These are phyloP conservation scores for Allium sativum DNA, from an alignment of 106 monocot genomes.

Conservation along the genomic window DNA sequence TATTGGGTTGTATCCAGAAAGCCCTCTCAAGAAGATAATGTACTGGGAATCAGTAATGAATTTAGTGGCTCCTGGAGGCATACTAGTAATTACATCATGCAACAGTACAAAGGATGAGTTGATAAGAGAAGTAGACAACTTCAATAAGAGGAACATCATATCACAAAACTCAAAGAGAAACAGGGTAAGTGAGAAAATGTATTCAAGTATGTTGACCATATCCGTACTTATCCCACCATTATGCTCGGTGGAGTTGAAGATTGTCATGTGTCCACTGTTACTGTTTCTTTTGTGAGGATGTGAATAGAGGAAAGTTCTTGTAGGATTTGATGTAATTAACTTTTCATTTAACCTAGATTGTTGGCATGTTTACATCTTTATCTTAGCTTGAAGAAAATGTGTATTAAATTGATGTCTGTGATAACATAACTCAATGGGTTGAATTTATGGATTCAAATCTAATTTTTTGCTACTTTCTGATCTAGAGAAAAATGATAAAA, in stretches of 20 bases:
- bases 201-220: conserved; percentile 45
- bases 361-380: neutral
- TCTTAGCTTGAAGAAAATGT: conserved; percentile 3
- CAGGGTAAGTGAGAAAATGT: neutral
- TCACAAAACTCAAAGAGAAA: conserved; percentile 11
- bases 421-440: too few relatives aligned
- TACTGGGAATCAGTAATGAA: conserved; percentile 87
- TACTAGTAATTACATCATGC: conserved; percentile 70
- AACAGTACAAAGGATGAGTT: conserved; percentile 61
- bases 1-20: conserved; percentile 86
- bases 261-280: conserved; percentile 74
- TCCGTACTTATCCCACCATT: conserved; percentile 73
- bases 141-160: conserved; percentile 21
- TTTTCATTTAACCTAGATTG: too few relatives aligned
- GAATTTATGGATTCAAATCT: too few relatives aligned
- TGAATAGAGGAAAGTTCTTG: neutral
- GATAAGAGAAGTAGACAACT: conserved; percentile 44
- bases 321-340: too few relatives aligned
- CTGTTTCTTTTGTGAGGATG: conserved; percentile 39
- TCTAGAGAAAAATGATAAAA: too few relatives aligned
- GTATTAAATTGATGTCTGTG: neutral
- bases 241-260: conserved; percentile 89
- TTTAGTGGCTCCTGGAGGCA: conserved; percentile 60
- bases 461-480: too few relatives aligned
- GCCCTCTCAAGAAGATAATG: conserved; percentile 64